Evolutionary conservation across 108 stramenopile genomes (phyloP).

Genomic region (Cyclotella kingstonii): DNA sequence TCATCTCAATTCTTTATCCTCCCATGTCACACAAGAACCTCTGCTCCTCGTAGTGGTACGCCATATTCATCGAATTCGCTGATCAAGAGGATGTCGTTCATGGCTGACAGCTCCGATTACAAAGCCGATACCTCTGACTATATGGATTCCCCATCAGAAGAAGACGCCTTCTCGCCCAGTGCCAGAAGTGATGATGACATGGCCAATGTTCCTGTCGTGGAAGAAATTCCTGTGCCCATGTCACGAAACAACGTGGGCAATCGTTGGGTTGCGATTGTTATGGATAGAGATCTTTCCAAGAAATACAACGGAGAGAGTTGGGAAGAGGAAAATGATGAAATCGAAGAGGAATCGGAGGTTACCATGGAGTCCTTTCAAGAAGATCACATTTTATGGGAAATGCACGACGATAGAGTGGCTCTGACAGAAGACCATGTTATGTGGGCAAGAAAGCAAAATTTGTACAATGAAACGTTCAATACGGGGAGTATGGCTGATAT

Average conservation of each 20-base stretch:
- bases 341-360: too few species aligned
- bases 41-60: not conserved
- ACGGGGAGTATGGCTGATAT: slow-evolving; percentile 83
- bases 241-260: slow-evolving; percentile 76
- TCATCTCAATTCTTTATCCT: too few species aligned
- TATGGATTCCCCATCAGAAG: slow-evolving; percentile 30
- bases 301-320: slow-evolving; percentile 41
- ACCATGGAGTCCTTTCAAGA: slow-evolving; percentile 1
- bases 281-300: slow-evolving; percentile 50
- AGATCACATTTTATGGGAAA: slow-evolving; percentile 44
- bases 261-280: slow-evolving; percentile 70
- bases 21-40: not conserved
- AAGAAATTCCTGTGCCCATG: slow-evolving; percentile 71
- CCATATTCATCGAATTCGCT: slow-evolving; percentile 1
- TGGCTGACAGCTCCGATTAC: slow-evolving; percentile 63
- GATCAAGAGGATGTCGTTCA: slow-evolving; percentile 17
- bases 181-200: slow-evolving; percentile 45
- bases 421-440: slow-evolving; percentile 84
- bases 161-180: slow-evolving; percentile 4
- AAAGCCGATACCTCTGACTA: slow-evolving; percentile 48
- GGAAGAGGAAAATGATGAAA: slow-evolving; percentile 37
- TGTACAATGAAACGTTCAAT: slow-evolving; percentile 88
- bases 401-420: slow-evolving; percentile 62
- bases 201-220: slow-evolving; percentile 52
- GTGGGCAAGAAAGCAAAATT: slow-evolving; percentile 81